Evolutionary conservation across 2,329 filamentous ascomycete species (phyloP).

Genomic region (Aaosphaeria pasadenensis): DNA sequence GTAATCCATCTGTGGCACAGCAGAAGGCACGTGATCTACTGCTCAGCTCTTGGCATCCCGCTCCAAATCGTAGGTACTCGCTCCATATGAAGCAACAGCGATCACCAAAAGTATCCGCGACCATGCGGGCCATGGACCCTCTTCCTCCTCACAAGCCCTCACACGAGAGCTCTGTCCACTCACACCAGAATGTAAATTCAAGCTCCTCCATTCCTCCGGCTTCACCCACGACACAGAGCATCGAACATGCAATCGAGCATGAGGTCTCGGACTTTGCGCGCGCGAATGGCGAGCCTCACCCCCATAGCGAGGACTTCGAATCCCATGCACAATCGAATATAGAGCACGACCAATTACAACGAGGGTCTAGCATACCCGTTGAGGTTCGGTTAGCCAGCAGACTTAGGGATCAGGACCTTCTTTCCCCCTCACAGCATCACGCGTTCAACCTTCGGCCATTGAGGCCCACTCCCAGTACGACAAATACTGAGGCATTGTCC

Average conservation of each 20-base stretch:
- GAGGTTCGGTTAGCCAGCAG: too few species aligned
- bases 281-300: conserved; percentile 1
- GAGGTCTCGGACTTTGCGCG: conserved; percentile 11
- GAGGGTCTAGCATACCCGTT: background rate
- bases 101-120: too few species aligned
- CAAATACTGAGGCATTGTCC: conserved; percentile 1
- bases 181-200: conserved; percentile 6
- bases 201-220: conserved; percentile 14
- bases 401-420: too few species aligned
- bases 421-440: background rate
- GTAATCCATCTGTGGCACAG: too few species aligned
- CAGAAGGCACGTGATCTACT: too few species aligned
- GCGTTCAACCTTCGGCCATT: background rate
- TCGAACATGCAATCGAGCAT: conserved; percentile 9
- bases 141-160: too few species aligned
- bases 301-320: conserved; percentile 2
- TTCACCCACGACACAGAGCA: conserved; percentile 15
- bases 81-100: too few species aligned
- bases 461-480: background rate
- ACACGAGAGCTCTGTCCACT: too few species aligned
- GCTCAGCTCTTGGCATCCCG: too few species aligned
- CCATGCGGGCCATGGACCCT: too few species aligned
- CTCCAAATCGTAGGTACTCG: too few species aligned
- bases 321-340: conserved; percentile 5
- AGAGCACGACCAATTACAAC: conserved; percentile 1